phyloP scores from a whole-genome alignment of 306 rosid genomes.

The Leucaena leucocephala region DNA sequence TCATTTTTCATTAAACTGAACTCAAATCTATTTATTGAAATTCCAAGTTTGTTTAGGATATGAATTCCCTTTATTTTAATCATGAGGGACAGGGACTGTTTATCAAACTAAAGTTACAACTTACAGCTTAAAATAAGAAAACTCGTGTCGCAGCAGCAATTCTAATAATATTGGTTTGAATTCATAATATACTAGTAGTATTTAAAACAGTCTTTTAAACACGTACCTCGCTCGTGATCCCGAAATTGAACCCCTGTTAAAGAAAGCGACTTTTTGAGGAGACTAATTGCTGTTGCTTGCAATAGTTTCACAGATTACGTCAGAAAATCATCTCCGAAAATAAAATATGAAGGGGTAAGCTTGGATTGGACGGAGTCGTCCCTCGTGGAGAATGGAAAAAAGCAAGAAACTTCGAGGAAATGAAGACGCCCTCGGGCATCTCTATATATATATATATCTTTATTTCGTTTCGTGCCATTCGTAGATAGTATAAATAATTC shows the following conservation, averaged over 20 bases:
- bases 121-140: neutral
- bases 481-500: neutral
- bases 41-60: neutral
- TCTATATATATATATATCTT: neutral
- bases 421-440: neutral
- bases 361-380: neutral
- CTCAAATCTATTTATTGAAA: neutral
- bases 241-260: neutral
- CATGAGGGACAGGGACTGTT: neutral
- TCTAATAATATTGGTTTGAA: neutral
- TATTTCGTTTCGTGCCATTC: neutral
- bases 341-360: neutral
- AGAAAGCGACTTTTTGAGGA: neutral
- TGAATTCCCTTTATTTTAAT: neutral
- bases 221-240: too few species aligned
- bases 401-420: conserved; percentile 5
- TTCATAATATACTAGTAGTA: too few species aligned
- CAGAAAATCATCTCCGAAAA: neutral
- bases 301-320: neutral
- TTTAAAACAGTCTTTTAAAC: too few species aligned
- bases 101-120: neutral
- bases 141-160: neutral
- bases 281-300: neutral
- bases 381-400: neutral
- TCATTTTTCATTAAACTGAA: neutral